Evolutionary conservation across 129 eudicot species (phyloP).

Genomic region (Pulicaria dysenterica): DNA sequence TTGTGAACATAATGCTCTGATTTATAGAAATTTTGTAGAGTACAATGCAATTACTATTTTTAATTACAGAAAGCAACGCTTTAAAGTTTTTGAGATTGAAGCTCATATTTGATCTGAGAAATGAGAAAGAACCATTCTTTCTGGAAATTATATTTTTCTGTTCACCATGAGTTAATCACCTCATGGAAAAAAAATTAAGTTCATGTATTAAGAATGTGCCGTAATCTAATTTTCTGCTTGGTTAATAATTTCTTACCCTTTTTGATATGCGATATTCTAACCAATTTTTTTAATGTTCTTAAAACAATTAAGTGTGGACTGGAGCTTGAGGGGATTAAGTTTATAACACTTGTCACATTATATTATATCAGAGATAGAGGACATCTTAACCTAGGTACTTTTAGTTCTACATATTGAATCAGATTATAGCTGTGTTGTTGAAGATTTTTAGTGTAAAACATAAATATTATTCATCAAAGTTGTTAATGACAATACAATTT

Average conservation of each 20-base stretch:
- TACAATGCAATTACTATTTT: background rate
- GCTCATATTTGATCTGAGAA: conserved; percentile 1
- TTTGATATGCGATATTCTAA: background rate
- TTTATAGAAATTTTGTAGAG: background rate
- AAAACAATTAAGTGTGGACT: no score
- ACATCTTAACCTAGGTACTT: background rate
- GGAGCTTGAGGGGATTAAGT: no score
- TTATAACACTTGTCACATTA: background rate
- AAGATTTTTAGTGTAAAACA: background rate
- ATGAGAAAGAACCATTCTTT: conserved; percentile 10
- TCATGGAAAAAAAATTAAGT: background rate
- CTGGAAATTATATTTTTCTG: background rate
- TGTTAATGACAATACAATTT: no score
- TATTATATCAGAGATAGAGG: background rate
- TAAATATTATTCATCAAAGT: background rate
- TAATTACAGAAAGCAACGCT: background rate
- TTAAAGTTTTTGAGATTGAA: background rate
- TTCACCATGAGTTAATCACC: background rate
- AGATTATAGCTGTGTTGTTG: background rate
- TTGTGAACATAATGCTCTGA: background rate
- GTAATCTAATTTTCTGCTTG: no score
- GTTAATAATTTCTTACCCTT: no score
- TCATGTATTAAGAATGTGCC: conserved; percentile 5
- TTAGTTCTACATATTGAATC: background rate
- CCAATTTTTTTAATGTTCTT: no score